Base-by-base conservation (phyloP, 1,284 basidiomycete genomes). In the Ganoderma sinense region DNA sequence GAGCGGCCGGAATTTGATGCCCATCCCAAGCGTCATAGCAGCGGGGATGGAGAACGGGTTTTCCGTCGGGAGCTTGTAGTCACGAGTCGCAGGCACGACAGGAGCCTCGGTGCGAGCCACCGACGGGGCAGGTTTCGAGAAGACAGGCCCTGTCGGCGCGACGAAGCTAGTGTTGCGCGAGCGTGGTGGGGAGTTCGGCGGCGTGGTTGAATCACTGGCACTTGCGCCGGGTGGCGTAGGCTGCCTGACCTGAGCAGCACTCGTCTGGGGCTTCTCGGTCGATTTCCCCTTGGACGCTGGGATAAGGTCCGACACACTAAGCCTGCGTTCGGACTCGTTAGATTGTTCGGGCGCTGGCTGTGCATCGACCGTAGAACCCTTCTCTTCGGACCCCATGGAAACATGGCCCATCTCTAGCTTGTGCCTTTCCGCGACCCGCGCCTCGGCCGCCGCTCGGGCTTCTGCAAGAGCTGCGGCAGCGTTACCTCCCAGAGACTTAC, bases 381-480 rank as follows among this genome's bases (percentile, higher is more conserved):
- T 66, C 33, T 64, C 58, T 16, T 65, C 67, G 23, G 65, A 55
- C 13, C 58, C 68, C 64, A 69, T 69, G 4, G 65, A 67, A 5
- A 70, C 61, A 23, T 66, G 71, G 7, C 66, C 69, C 45, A 72
- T 63, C 43, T 85, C 83, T 55, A 82, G 79, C 77, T 87, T 87
- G 72, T 87, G 82, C 56, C 91, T 82, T 75, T 93, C 86, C 1
- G 89, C 91, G 16, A 94, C 84, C 68, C 87, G 85, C 6, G 89
- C 91, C 77, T 93, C 90, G 6, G 92, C 92, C 58, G 88, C 88
- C 3, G 90, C 90, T 67, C 87, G 84, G 13, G 91, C 91, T 79
- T 92, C 89, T 10, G 91, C 91, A 18, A 93, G 84, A 23, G 89
- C 90, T 26, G 84, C 87, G 3, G 85, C 88, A 14, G 87, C 86